A percentile compares a stretch with the other conserved stretches of the same genome.
phyloP scores from a whole-genome alignment of 1,139 yeast species.

The Pichia sp. region DNA sequence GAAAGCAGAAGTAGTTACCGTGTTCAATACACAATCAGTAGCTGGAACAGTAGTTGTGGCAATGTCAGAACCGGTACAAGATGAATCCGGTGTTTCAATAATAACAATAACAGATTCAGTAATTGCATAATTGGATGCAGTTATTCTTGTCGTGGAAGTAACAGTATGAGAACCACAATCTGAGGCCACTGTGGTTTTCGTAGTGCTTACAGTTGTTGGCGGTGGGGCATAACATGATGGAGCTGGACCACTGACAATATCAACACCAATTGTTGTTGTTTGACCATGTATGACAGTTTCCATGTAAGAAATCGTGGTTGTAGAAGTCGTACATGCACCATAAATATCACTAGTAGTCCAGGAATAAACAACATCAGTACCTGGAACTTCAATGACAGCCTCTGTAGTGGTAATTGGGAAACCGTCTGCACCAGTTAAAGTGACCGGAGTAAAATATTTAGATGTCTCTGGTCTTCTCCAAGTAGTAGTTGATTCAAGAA shows the following conservation, averaged over 20 bases:
- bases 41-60: neutral
- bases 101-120: slow-evolving; percentile 1
- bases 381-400: slow-evolving; percentile 2
- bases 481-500: neutral
- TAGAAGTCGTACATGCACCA: neutral
- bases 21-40: neutral
- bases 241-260: neutral
- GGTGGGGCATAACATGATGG: slow-evolving; percentile 2
- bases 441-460: neutral
- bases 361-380: slow-evolving; percentile 1
- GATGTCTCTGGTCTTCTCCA: slow-evolving; percentile 2
- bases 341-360: slow-evolving; percentile 2
- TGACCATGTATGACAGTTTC: neutral
- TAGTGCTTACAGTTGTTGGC: neutral
- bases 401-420: slow-evolving; percentile 3
- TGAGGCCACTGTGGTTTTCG: neutral
- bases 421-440: neutral
- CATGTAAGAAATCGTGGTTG: neutral
- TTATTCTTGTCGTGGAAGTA: neutral
- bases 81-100: no score
- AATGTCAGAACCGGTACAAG: neutral
- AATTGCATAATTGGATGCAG: slow-evolving; percentile 3
- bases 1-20: neutral
- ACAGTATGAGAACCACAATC: neutral
- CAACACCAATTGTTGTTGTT: neutral